Conservation (phyloP, 2,329 filamentous ascomycete species). For the Fusarium citri region DNA sequence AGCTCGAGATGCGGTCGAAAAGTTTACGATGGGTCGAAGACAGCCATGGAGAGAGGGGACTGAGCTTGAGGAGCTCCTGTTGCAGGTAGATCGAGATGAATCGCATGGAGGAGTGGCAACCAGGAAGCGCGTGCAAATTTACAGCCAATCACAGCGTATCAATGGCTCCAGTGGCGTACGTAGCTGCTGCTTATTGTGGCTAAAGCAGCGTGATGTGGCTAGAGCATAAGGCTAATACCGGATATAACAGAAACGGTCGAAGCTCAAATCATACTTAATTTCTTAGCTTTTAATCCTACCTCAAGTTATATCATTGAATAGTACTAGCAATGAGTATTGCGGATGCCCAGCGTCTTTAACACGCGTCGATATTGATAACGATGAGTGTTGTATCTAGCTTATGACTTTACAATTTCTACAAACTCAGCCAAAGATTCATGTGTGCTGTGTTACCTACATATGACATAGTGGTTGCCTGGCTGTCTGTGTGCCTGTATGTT, state of each 20-base stretch:
- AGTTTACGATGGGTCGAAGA: conserved; percentile 41
- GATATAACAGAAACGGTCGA: conserved; percentile 11
- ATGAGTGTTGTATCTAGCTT: neutral
- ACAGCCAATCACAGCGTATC: conserved; percentile 27
- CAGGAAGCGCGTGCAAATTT: conserved; percentile 40
- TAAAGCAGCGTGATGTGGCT: neutral
- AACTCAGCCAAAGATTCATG: neutral
- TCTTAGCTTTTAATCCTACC: neutral
- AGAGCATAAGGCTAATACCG: neutral
- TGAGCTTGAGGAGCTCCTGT: conserved; percentile 44
- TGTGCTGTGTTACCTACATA: too few relatives aligned
- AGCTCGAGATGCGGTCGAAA: conserved; percentile 29
- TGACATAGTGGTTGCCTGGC: too few relatives aligned
- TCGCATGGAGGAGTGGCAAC: conserved; percentile 44
- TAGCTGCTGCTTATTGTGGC: conserved; percentile 23
- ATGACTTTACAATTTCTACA: neutral
- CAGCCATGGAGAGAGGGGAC: conserved; percentile 39
- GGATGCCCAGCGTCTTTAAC: neutral
- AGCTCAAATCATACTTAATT: neutral
- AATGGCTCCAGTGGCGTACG: conserved; percentile 25
- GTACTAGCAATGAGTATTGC: neutral
- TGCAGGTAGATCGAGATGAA: conserved; percentile 44
- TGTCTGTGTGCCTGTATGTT: too few relatives aligned
- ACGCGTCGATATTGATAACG: neutral
- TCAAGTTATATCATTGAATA: neutral